These are phyloP conservation scores for Tolypocladium guangdongense DNA, from an alignment of 2,329 filamentous ascomycete genomes.

Conservation along the genomic window DNA sequence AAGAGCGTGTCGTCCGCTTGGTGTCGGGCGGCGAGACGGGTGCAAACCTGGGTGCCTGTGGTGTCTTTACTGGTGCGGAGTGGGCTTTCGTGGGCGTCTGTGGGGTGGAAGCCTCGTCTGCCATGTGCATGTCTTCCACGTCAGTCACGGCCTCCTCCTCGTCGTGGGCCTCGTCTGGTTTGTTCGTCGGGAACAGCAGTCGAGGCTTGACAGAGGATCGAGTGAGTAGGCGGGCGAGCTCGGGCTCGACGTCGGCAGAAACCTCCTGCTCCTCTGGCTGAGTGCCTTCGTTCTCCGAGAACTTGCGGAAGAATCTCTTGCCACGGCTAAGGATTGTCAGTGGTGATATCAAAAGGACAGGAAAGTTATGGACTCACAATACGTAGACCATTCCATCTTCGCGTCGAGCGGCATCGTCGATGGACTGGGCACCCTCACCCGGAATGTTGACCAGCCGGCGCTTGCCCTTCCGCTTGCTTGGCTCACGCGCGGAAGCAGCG, in stretches of 20 bases:
- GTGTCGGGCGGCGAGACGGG: slow-evolving; percentile 54
- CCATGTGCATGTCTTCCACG: slow-evolving; percentile 36
- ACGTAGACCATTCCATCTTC: slow-evolving; percentile 65
- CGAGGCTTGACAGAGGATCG: slow-evolving; percentile 62
- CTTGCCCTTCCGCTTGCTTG: slow-evolving; percentile 40
- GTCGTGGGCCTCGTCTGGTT: slow-evolving; percentile 33
- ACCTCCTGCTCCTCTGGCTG: slow-evolving; percentile 16
- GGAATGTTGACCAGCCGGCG: slow-evolving; percentile 42
- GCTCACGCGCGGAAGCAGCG: slow-evolving; percentile 26
- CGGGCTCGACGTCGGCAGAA: slow-evolving; percentile 22
- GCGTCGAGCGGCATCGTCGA: slow-evolving; percentile 53
- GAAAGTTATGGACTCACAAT: slow-evolving; percentile 50
- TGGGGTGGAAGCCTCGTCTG: slow-evolving; percentile 8
- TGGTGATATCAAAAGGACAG: slow-evolving; percentile 1
- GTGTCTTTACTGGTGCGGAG: slow-evolving; percentile 28
- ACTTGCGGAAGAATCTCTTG: slow-evolving; percentile 67
- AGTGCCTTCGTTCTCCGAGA: slow-evolving; percentile 30
- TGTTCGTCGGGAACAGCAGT: slow-evolving; percentile 53
- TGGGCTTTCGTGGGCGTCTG: slow-evolving; percentile 28
- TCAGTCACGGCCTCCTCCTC: slow-evolving; percentile 51
- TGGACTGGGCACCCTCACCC: slow-evolving; percentile 44
- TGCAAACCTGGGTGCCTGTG: slow-evolving; percentile 42
- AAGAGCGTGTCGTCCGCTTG: slow-evolving; percentile 45
- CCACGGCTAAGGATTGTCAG: slow-evolving; percentile 48
- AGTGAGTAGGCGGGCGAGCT: slow-evolving; percentile 38